Base-by-base conservation (phyloP, 139 green algal species). In the Chara braunii region DNA sequence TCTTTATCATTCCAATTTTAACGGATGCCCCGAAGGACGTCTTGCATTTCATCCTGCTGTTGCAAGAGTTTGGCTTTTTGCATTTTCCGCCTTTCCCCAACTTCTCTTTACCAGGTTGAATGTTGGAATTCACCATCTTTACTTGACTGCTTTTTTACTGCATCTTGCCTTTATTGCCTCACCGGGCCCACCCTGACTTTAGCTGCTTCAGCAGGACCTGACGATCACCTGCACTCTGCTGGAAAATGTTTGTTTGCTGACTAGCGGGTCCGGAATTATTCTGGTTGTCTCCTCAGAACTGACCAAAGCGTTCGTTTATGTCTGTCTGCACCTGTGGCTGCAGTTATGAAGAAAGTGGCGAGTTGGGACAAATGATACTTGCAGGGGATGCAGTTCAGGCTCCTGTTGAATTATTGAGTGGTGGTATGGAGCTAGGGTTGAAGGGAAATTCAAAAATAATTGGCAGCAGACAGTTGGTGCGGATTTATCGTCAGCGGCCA, bases 401-500 rank as follows among this genome's bases (percentile, higher is more conserved):
- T 11, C 23, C 29, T 62, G 29, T 23, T 70, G 33, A 14, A 32
- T 18, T 48, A 18, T 48, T 18, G 40, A 18, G 18, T 18, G n/a
- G 56, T 3, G 64, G 64, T 12, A 74, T 72, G 26, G 64, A 73
- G 32, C 43, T 73, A 11, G 33, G 66, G 26, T 70, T 73, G 33
- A 64, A 63, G 9, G 24, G n/a, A 6, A 55, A 28, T 7, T n/a
- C 29, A 22, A 54, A 67, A 35, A 30, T 80, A 12, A 22, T 79
- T 18, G 68, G 68, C 18, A 43, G 35, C 8, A 23, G 68, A 8
- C 66, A 77, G 5, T 64, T 80, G 18, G 68, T 67, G 48, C 55
- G 68, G 28, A 79, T 79, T 42, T 77, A 77, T 22, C 33, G 36
- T n/a, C 68, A 77, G 36, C 33, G 24, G 32, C 68, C 43, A 9